Base-by-base conservation (phyloP, 2,329 filamentous ascomycete genomes). In the Rutstroemia sp. region DNA sequence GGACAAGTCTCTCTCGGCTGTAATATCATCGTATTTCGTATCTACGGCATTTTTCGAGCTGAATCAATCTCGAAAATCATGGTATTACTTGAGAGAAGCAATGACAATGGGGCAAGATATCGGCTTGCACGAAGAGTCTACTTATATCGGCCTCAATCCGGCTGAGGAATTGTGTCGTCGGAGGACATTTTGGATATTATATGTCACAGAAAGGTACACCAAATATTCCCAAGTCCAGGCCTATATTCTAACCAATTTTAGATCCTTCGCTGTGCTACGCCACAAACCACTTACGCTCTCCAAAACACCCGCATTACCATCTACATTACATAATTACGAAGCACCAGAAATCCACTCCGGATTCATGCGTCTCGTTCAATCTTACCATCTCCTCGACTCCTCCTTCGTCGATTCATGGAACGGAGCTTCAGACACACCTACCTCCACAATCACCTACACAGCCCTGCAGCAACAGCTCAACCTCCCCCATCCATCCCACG, bases 381-480 rank as follows among this genome's bases (percentile, higher is more conserved):
- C 83, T 14, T 86, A 83, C 68, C 77, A 79, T 37, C 81, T 81
- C 1, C 79, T 86, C 39, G 81, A 86, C 64, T 80, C 85, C 61
- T 79, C 76, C 0, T 86, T 86, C 62, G 76, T 86, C 14, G 76
- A 78, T 10, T 73, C 83, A 0, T 86, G 83, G 83, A 86, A 86
- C 67, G 81, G 84, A 59, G 75, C 78, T 4, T 72, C 72, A 19
- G 69, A 72, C 46, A 72, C 73, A 48, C 71, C 79, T 5, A 65
- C 71, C 1, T 78, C 80, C 53, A 67, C 76, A 57, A 82, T 80
- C 77, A 79, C 79, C 1, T 86, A 83, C 63, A 71, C 77, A 54
- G 76, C 78, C 19, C 72, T 84, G 2, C 78, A 82, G 4, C 70
- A 74, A 18, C 81, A 82, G 51, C 72, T 85, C 7, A 77, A 81